phyloP scores from a whole-genome alignment of 208 protist genomes.

The Trypanosomatidae sp. region DNA sequence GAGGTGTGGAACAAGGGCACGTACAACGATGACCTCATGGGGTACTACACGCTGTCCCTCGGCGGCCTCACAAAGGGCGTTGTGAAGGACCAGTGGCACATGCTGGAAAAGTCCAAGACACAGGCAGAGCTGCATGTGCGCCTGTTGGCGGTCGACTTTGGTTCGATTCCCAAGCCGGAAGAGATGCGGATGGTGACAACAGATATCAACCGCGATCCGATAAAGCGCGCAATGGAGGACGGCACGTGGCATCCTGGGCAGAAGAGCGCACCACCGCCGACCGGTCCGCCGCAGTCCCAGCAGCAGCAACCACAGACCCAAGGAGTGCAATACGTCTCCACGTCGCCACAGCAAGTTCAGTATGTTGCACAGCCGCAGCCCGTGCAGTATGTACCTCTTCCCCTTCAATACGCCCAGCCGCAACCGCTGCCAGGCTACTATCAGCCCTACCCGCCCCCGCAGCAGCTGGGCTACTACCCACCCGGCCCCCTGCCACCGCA shows the following conservation, averaged over 20 bases:
- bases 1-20: conserved; percentile 71
- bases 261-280: conserved; percentile 27
- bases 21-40: conserved; percentile 62
- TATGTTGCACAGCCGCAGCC: conserved; percentile 10
- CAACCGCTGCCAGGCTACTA: conserved; percentile 15
- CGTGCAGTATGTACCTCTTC: conserved; percentile 9
- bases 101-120: conserved; percentile 56
- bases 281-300: conserved; percentile 15
- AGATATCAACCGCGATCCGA: conserved; percentile 57
- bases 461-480: conserved; percentile 23
- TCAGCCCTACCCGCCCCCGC: conserved; percentile 22
- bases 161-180: conserved; percentile 26
- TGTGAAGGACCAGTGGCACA: conserved; percentile 68
- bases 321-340: neutral
- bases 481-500: conserved; percentile 3
- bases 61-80: conserved; percentile 50
- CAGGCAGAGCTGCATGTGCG: conserved; percentile 66
- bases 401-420: conserved; percentile 14
- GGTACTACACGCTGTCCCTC: conserved; percentile 57
- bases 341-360: conserved; percentile 8
- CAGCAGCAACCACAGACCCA: neutral
- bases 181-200: conserved; percentile 61
- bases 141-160: conserved; percentile 73
- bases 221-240: conserved; percentile 42
- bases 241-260: conserved; percentile 41